Evolutionary conservation across 2,329 filamentous ascomycete species (phyloP), one percentile per base, ranked within the genome.

Genomic region (Diaporthe helianthi): DNA sequence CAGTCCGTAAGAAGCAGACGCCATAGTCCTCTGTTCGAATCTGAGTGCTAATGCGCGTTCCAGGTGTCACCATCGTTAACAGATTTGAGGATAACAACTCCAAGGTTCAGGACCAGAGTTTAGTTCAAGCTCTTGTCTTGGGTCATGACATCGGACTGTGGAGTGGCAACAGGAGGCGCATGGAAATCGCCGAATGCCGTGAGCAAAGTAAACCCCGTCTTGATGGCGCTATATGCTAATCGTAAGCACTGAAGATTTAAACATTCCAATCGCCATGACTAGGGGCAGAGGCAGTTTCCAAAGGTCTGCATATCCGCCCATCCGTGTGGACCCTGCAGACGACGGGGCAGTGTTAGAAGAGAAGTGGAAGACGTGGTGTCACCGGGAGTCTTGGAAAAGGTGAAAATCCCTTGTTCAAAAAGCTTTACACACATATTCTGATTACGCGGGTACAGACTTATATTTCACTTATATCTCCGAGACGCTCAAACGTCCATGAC

Each of bases 401-500:
- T 86, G 72, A 66, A 74, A 0, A 10, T 8, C 9, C 13, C n/a
- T 33, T 17, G n/a, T n/a, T 6, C 22, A 8, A 26, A 19, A 2
- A 6, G 8, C 12, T 1, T 38, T 38, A 3, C 54, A 15, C 4
- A 38, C 19, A 17, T 33, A 22, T 31, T 44, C 60, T 55, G 61
- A 67, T 49, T 64, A 44, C 66, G 15, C 72, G 49, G n/a, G 15
- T 13, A 24, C 51, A 86, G 86, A 44, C 85, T 93, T 2, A 86
- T 87, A 3, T 89, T 91, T 70, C 88, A 90, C 74, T 80, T 87
- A 17, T 91, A 91, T 72, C 78, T 90, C 6, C 85, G 89, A 68
- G 91, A 93, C 74, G 83, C 89, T 0, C 89, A 92, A 71, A 84
- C 86, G 4, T 92, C 91, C 2, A 90, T 93, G 80, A 87, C 88